Percentiles rank a stretch among this genome's conserved stretches.
Evolutionary conservation across 345 rosid species (phyloP).

Genomic region (Salix purpurea): DNA sequence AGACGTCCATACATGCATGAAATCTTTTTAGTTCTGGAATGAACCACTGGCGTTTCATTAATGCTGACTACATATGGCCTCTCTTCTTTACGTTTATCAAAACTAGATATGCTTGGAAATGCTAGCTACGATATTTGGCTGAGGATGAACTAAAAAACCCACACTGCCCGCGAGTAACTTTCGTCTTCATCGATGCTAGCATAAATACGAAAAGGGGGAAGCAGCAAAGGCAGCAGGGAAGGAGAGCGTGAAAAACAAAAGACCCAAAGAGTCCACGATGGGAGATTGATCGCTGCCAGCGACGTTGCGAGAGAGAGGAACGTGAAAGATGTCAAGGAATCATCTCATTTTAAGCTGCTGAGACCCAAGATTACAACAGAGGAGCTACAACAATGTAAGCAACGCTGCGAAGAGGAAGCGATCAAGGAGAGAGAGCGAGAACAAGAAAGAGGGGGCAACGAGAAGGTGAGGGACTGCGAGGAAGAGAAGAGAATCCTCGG

Average conservation of each 20-base stretch:
- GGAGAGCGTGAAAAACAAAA: too few species aligned
- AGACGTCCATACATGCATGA: too few species aligned
- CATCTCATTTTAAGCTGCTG: too few species aligned
- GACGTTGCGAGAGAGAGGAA: constrained; percentile 18
- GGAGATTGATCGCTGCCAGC: constrained; percentile 30
- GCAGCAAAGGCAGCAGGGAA: not conserved
- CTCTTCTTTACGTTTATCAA: too few species aligned
- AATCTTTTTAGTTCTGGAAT: too few species aligned
- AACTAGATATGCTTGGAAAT: not conserved
- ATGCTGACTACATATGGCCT: not conserved
- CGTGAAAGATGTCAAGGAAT: not conserved
- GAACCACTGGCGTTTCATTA: too few species aligned
- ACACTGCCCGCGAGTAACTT: too few species aligned
- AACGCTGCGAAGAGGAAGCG: constrained; percentile 16
- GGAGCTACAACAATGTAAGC: constrained; percentile 14
- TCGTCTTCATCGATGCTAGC: not conserved
- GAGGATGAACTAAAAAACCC: too few species aligned
- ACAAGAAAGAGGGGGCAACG: not conserved
- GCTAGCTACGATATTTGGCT: not conserved
- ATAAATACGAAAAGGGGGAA: not conserved
- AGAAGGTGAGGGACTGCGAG: not conserved
- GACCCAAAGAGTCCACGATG: constrained; percentile 17
- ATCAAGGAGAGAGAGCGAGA: not conserved
- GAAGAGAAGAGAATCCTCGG: not conserved
- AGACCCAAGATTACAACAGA: too few species aligned